Evolutionary conservation across 768 basidiomycete species (phyloP).

Genomic region (Collybiopsis luxurians): DNA sequence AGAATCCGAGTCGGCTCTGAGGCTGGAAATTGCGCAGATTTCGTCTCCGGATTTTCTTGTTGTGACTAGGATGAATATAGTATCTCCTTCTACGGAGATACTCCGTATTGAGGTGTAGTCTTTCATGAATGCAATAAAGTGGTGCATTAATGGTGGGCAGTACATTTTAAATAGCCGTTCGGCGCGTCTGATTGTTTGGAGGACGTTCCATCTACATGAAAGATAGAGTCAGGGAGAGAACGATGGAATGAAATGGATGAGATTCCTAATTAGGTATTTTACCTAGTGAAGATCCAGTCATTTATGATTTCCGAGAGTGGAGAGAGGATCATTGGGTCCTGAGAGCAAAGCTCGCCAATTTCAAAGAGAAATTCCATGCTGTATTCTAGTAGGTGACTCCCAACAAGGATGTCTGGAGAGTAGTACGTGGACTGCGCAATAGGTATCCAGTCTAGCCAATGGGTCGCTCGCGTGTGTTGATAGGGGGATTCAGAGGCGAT

Average conservation of each 20-base stretch:
- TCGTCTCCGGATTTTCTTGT: neutral
- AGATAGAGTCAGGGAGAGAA: neutral
- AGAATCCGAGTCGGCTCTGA: too few relatives aligned
- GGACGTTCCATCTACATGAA: neutral
- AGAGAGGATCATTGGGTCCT: neutral
- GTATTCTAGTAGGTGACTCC: neutral
- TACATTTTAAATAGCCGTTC: neutral
- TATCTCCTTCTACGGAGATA: neutral
- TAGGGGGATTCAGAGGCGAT: neutral
- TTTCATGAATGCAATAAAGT: neutral
- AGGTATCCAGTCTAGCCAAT: conserved; percentile 6
- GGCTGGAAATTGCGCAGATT: neutral
- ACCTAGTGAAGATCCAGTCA: neutral
- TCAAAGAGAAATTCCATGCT: neutral
- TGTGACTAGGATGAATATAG: neutral
- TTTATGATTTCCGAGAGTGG: conserved; percentile 1
- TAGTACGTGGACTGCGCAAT: neutral
- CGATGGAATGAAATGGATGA: neutral
- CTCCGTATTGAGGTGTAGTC: neutral
- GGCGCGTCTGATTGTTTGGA: neutral
- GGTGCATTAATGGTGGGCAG: neutral
- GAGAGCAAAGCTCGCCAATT: neutral
- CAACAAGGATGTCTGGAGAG: neutral
- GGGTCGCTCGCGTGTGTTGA: neutral
- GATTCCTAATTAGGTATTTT: neutral